Evolutionary conservation across 352 stramenopile species (phyloP), one percentile per base, ranked within the genome.

Genomic region (Globisporangium carolinianum): DNA sequence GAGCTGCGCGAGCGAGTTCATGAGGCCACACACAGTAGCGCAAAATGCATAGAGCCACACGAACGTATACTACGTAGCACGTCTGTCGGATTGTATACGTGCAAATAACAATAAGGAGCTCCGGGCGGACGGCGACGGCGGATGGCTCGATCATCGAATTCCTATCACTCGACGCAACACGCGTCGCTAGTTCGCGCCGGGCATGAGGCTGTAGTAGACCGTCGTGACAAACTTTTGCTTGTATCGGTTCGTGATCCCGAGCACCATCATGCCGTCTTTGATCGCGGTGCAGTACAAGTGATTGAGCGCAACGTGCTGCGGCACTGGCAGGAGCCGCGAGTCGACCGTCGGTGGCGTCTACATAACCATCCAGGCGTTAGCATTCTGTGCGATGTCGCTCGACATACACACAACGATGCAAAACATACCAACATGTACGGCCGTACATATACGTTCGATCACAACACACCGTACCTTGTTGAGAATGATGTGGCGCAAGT

Each of bases 181-280:
- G 24, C 24, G 24, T 32, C 24, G 24, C 24, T 86, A 94, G 58
- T 86, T 89, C 36, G 82, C 79, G 41, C 85, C 87, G 41, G 86
- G 87, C 79, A 96, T 94, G 59, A 95, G 72, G 58, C 85, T 96
- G 84, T 99, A 99, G 84, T 98, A 99, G 51, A 99, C 96, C 24
- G 94, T 98, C 9, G 96, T 99, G 58, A 98, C 94, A 71, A 98
- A 98, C 69, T 99, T 99, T 55, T 97, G 94, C 77, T 98, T 97
- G 72, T 93, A 93, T 48, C 97, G 86, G 61, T 99, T 96, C 18
- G 97, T 99, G 75, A 99, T 98, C 55, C 97, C 97, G 24, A 99
- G 85, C 53, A 99, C 97, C 96, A 99, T 99, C 94, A 99, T 99
- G 55, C 98, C 97, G 75, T 99, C 97, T 74, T 98, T 98, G 70